Evolutionary conservation across 768 basidiomycete species (phyloP), one percentile per base, ranked within the genome.

Genomic region (Boletus tomentosulus): DNA sequence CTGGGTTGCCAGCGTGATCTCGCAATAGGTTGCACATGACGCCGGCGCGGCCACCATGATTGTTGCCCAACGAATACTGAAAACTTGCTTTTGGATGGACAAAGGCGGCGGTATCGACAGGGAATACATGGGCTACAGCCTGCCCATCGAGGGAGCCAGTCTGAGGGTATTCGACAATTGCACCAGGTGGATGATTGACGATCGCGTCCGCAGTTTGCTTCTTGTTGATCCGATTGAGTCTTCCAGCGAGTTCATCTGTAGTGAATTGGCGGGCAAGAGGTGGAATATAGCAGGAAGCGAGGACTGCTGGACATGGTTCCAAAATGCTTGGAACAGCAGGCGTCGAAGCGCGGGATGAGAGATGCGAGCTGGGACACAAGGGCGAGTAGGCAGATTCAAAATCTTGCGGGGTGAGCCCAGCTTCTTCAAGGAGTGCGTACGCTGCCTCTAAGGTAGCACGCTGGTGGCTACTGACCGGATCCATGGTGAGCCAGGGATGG

Each of bases 81-180:
- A 45, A 45, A 45, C 27, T 28, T 15, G 13, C 6, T 30, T 45
- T 45, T 12, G 44, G 44, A 30, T 45, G 27, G 12, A 28, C 44
- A 25, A 45, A 27, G 44, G 27, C 25, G 25, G 22, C 22, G 15
- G 25, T 41, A 51, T 16, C 50, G 41, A 51, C 24, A 22, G 41
- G 24, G 28, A 51, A 51, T 9, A 51, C 43, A 33, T 45, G 30
- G 16, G 50, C 50, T 12, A 51, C 24, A 11, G 41, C n/a, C 24
- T 51, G 25, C 27, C 13, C 15, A 28, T 24, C 13, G 15, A 34
- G 15, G 16, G 41, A 24, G 12, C 50, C 50, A 2, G 50, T 51
- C 45, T 51, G 25, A 24, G 50, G 50, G 33, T 51, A 51, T 43
- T 51, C 50, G 25, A 51, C 31, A 13, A 51, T 42, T 15, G 15